Conservation (phyloP, 192 early-diverging fungal species). For the Glomus cerebriforme region DNA sequence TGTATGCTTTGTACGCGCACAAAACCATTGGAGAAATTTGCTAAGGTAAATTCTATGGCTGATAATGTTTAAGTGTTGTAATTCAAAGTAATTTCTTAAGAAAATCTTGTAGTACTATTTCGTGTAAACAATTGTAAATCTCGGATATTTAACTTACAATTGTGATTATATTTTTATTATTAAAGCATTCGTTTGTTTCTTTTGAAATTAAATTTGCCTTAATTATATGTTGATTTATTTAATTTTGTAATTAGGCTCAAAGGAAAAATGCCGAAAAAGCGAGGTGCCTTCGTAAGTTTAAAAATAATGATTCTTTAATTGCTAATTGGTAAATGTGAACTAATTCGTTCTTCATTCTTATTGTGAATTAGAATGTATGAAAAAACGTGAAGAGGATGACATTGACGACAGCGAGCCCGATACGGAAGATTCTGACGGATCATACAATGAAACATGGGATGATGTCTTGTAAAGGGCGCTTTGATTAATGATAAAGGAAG, state of each 20-base stretch:
- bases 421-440: slow-evolving; percentile 33
- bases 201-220: too few relatives aligned
- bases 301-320: not conserved
- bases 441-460: slow-evolving; percentile 30
- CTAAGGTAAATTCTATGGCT: slow-evolving; percentile 38
- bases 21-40: slow-evolving; percentile 37
- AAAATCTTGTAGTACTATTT: not conserved
- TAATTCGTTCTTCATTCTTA: not conserved
- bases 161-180: too few relatives aligned
- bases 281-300: slow-evolving; percentile 32
- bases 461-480: slow-evolving; percentile 22
- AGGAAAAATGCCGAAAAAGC: slow-evolving; percentile 48
- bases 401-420: slow-evolving; percentile 38
- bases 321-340: not conserved
- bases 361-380: slow-evolving; percentile 37
- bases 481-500: not conserved
- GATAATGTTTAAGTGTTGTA: not conserved
- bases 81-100: not conserved
- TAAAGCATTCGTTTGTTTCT: too few relatives aligned
- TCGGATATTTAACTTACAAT: too few relatives aligned
- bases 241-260: slow-evolving; percentile 35
- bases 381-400: slow-evolving; percentile 46
- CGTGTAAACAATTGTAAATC: too few relatives aligned
- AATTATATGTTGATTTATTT: not conserved
- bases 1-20: slow-evolving; percentile 47